Conservation (phyloP, 176 grass and related monocot genomes). For the Oryza meyeriana region DNA sequence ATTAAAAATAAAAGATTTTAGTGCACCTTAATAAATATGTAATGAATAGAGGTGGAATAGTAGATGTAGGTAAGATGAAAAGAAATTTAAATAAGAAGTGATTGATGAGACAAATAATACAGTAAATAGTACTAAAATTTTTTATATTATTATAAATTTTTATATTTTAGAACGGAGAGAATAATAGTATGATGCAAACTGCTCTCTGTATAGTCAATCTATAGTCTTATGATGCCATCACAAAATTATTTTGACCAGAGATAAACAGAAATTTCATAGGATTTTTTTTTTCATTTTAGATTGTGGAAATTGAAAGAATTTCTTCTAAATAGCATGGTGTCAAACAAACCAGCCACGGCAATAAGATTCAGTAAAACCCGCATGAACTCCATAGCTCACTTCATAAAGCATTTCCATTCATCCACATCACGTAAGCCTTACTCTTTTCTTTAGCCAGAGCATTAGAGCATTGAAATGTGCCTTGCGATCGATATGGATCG, state of each 20-base stretch:
- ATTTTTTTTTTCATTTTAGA: too few species aligned
- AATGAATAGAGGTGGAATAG: too few species aligned
- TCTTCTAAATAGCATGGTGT: neutral
- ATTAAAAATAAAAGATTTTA: too few species aligned
- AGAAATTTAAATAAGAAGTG: too few species aligned
- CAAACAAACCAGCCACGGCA: neutral
- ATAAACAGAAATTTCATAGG: too few species aligned
- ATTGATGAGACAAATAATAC: too few species aligned
- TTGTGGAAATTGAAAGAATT: too few species aligned
- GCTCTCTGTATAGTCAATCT: neutral
- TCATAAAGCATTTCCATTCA: neutral
- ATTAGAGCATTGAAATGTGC: neutral
- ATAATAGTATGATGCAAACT: neutral
- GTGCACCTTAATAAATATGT: too few species aligned
- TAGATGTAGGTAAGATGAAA: too few species aligned
- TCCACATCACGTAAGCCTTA: neutral
- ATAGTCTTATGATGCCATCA: neutral
- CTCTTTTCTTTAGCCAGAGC: neutral
- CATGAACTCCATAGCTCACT: neutral
- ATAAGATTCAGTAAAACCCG: neutral
- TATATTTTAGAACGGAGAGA: too few species aligned
- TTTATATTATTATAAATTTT: too few species aligned
- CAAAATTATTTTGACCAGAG: neutral
- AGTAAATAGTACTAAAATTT: too few species aligned
- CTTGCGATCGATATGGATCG: neutral